These are phyloP conservation scores for Phlebiopsis flavidoalba DNA, from an alignment of 768 basidiomycete species.

Conservation along the genomic window DNA sequence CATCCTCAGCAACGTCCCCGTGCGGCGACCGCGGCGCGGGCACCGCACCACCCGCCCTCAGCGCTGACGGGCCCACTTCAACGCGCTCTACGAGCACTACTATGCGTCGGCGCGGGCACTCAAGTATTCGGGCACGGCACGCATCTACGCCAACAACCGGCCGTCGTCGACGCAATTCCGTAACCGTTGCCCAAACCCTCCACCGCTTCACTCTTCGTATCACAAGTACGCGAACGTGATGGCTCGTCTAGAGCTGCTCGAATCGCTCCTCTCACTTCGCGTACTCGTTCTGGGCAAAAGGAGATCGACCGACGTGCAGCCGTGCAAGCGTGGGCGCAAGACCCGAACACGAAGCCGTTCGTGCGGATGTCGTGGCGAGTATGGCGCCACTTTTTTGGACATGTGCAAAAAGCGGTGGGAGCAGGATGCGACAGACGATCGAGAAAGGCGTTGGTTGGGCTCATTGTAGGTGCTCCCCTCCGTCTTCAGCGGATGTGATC, in stretches of 20 bases:
- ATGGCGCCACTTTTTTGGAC: conserved; percentile 27
- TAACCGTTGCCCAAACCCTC: conserved; percentile 58
- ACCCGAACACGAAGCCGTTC: not conserved
- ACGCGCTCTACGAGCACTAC: conserved; percentile 64
- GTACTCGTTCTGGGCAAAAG: conserved; percentile 77
- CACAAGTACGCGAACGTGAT: conserved; percentile 73
- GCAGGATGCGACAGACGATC: conserved; percentile 39
- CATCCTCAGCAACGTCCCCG: conserved; percentile 37
- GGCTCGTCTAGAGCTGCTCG: conserved; percentile 73
- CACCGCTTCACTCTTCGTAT: conserved; percentile 61
- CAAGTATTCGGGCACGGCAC: conserved; percentile 80
- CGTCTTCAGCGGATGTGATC: conserved; percentile 18
- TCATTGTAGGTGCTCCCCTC: conserved; percentile 59
- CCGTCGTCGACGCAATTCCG: conserved; percentile 31
- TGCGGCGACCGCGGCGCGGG: conserved; percentile 67
- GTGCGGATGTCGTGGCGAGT: not conserved
- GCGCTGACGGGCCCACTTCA: conserved; percentile 40
- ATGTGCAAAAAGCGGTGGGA: conserved; percentile 74
- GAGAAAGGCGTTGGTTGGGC: conserved; percentile 62
- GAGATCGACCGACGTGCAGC: conserved; percentile 49
- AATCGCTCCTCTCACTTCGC: conserved; percentile 81
- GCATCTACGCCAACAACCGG: conserved; percentile 51
- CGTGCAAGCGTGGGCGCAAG: too few relatives aligned
- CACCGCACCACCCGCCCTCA: conserved; percentile 4
- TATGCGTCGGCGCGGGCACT: conserved; percentile 65